Base-by-base conservation (phyloP, 371 early-diverging fungal species). In the Dinochytrium kinnereticum region DNA sequence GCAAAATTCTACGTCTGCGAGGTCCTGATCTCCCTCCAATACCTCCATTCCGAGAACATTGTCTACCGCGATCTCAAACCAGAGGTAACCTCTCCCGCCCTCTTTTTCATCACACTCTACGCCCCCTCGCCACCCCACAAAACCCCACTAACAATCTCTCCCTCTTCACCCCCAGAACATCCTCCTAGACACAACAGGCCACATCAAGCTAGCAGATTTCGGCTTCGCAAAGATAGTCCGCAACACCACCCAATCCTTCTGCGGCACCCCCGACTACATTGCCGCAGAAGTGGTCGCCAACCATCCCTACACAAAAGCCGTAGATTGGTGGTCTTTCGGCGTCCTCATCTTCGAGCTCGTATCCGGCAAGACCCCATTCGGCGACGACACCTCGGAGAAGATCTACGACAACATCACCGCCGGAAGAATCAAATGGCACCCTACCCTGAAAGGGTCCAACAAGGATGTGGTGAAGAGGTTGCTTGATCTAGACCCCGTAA, bases 281-380 rank as follows among this genome's bases (percentile, higher is more conserved):
- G 93, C 93, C 0, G 90, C 90, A 0, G 94, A 93, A 82, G 84
- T 93, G 37, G 85, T 94, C 36, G 80, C 78, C 59, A 80, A 81
- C 28, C 76, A 82, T 37, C 86, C 89, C 40, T 93, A 93, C 77
- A 86, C 83, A 28, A 86, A 85, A 59, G 75, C 82, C 0, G 90
- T 90, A 1, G 95, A 95, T 81, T 91, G 93, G 90, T 95, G 93
- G 91, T 87, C 91, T 1, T 80, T 93, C 31, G 95, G 93, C n/a
- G 88, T 92, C 34, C 75, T 93, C 38, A 69, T 93, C 26, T 94
- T 91, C 75, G 93, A 94, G 79, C 86, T 94, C 81, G 76, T 90
- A 26, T 81, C 84, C 19, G 92, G 92, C 17, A 73, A 83, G 2
- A 88, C 92, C 2, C 92, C 92, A 0, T 92, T 90, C 73, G 78